Evolutionary conservation across 192 early-diverging fungal species (phyloP), one percentile per base, ranked within the genome.

Genomic region (Pilaira anomala): DNA sequence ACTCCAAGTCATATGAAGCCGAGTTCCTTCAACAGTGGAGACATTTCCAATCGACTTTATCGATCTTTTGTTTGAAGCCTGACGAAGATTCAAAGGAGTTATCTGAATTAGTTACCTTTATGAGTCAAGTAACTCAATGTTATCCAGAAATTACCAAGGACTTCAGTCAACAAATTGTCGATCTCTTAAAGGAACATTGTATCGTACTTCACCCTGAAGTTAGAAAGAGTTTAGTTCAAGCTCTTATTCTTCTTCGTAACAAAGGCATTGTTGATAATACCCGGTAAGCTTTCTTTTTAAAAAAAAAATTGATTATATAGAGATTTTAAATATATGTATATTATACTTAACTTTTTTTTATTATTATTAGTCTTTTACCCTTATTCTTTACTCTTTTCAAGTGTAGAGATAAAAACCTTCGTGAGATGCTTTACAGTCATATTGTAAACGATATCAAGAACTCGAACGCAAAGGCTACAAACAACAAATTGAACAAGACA

Each of bases 401-500:
- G 21, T 93, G 90, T 74, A 87, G 81, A 52, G 97, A 99, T 79
- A 98, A 98, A 75, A 74, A 79, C 28, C 87, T 99, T 51, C 87
- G 97, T 39, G 85, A 89, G 51, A 71, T 91, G 63, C 81, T 99
- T 25, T 96, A 97, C 78, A 85, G 75, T 49, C 92, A 97, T 75
- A 98, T 99, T 67, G 93, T 99, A 1, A 88, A 82, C 52, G 95
- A 99, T 75, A 95, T 99, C 79, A 94, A 94, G 71, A 86, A 83
- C 54, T 84, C 93, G 48, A 99, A 98, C 79, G 83, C 80, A 29
- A 95, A 94, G 71, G 81, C 86, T 26, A 95, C 94, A 76, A 97
- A 99, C 83, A 95, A 97, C 85, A 93, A 92, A 73, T 80, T 99
- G 51, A 99, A 99, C 87, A 98, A 96, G 73, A 87, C 90, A 18